Evolutionary conservation across 2,329 filamentous ascomycete species (phyloP), one percentile per base, ranked within the genome.

Genomic region (Mycosphaerella arachidis): DNA sequence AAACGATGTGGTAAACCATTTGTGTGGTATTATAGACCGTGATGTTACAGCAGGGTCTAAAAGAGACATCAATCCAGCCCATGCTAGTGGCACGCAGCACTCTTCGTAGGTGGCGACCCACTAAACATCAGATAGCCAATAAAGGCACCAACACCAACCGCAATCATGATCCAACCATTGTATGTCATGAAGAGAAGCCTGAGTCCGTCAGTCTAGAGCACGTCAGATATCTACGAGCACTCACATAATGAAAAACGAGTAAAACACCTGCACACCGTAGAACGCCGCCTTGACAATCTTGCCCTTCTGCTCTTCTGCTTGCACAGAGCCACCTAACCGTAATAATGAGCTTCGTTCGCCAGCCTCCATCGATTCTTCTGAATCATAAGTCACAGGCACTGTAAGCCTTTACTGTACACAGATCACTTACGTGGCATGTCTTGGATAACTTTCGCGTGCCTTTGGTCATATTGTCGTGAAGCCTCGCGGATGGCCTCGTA

Each of bases 111-210:
- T 56, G 86, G 82, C 0, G 86, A 80, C 58, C 85, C 83, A 16
- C 90, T 89, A 77, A 97, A 99, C 48, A 88, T 69, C 61, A 96
- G 73, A 73, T 96, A 97, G 48, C 94, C 94, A 48, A 96, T 75
- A 66, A 95, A 96, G 0, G 93, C 92, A 16, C 94, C 94, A 9
- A 95, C 79, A 0, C 89, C 89, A 16, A 97, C 92, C 3, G 93
- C 85, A 66, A 96, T 77, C 94, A 99, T 99, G 67, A 99, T 87
- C 87, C 90, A 96, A 58, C 94, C 94, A 71, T 99, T 99, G 78
- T 99, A 99, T n/a, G 94, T 99, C 94, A 99, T 99, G 77, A 99
- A 99, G 24, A 99, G 78, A 62, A 99, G 82, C 94, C 93, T 97
- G 61, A 1, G 13, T 1, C 35, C n/a, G 27, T 64, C 45, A 65